Conservation (phyloP, 495 filamentous ascomycete genomes). For the Podospora conica region DNA sequence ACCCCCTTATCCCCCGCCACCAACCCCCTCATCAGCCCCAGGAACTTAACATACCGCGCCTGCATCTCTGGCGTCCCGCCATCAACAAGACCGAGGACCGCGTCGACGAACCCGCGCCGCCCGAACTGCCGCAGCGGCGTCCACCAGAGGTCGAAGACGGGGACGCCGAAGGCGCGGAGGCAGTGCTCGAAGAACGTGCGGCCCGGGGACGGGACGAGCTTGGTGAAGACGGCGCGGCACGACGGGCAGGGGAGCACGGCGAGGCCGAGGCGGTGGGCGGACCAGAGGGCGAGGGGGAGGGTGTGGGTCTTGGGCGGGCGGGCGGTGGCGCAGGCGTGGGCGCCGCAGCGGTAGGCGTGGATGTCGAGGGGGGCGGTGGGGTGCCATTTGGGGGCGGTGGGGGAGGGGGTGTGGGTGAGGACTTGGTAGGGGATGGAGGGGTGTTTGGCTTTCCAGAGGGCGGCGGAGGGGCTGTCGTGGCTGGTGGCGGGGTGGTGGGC, state of each 20-base stretch:
- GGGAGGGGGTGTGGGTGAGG: background rate
- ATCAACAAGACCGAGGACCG: background rate
- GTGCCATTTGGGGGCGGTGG: background rate
- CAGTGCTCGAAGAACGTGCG: background rate
- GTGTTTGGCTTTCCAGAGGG: background rate
- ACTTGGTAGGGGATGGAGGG: background rate
- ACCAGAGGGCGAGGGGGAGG: background rate
- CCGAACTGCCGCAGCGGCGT: conserved; percentile 2
- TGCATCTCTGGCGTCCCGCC: background rate
- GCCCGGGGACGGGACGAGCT: background rate
- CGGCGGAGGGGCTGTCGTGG: background rate
- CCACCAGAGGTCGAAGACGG: conserved; percentile 1
- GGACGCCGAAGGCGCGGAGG: background rate
- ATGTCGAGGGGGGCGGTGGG: background rate
- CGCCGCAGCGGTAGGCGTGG: background rate
- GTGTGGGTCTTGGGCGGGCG: background rate
- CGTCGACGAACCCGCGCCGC: background rate
- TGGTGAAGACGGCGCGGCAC: background rate
- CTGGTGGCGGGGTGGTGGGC: background rate
- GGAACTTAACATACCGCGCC: conserved; percentile 4
- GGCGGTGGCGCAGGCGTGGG: background rate
- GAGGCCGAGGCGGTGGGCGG: background rate
- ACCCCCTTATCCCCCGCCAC: background rate
- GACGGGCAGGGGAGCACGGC: background rate
- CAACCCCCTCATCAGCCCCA: conserved; percentile 3